These are phyloP conservation scores for Eragrostis curvula DNA, from an alignment of 176 grass and related monocot species.

Conservation along the genomic window DNA sequence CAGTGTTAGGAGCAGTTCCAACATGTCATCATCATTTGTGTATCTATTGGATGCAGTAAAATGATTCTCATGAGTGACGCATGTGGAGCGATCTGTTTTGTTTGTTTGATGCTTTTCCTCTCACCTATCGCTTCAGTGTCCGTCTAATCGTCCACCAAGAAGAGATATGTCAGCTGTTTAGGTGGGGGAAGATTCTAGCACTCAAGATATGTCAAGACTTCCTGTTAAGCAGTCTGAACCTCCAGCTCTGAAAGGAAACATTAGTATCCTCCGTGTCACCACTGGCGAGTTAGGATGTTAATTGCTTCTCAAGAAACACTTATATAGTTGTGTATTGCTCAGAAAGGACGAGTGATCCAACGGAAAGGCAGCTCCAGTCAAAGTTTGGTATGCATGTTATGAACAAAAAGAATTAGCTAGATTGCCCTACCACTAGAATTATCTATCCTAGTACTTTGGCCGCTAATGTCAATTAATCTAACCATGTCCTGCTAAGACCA, in stretches of 20 bases:
- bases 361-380: not conserved
- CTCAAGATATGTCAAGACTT: constrained; percentile 21
- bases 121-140: constrained; percentile 32
- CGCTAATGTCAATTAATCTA: constrained; percentile 16
- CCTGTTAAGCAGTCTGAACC: not conserved
- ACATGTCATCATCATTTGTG: constrained; percentile 15
- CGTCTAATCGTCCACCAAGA: constrained; percentile 33
- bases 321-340: not conserved
- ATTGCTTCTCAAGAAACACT: constrained; percentile 8
- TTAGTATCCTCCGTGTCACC: not conserved
- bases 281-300: not conserved
- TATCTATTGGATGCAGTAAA: constrained; percentile 27
- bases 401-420: constrained; percentile 40
- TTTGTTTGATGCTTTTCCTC: constrained; percentile 26
- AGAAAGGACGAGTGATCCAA: constrained; percentile 16
- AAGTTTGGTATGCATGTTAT: constrained; percentile 38
- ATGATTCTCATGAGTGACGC: constrained; percentile 40
- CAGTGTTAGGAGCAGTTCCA: constrained; percentile 5
- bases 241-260: constrained; percentile 9
- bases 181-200: constrained; percentile 24
- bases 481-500: constrained; percentile 6
- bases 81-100: not conserved
- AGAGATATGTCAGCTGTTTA: not conserved
- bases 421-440: constrained; percentile 36
- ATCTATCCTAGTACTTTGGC: constrained; percentile 17